Percentiles rank a stretch among this genome's conserved stretches.
Evolutionary conservation across 495 filamentous ascomycete species (phyloP).

Genomic region (Penicillium longicatenatum): DNA sequence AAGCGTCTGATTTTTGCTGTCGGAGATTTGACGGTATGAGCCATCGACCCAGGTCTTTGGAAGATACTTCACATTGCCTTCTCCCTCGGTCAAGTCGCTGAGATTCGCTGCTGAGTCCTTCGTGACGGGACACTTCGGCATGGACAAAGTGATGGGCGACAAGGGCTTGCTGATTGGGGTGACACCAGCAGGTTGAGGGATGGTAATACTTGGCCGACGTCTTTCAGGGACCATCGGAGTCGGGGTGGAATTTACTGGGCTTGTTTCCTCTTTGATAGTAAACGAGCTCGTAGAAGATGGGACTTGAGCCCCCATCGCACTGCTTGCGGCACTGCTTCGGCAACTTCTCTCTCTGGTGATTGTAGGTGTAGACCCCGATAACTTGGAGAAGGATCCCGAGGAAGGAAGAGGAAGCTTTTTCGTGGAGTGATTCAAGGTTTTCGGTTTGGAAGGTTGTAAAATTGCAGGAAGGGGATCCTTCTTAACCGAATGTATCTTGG

Average conservation of each 20-base stretch:
- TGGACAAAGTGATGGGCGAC: not conserved
- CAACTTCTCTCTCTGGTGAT: not conserved
- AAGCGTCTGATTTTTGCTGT: not conserved
- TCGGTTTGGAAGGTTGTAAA: not conserved
- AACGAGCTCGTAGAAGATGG: not conserved
- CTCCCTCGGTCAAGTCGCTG: slow-evolving; percentile 9
- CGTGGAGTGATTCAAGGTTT: not conserved
- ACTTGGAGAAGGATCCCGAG: not conserved
- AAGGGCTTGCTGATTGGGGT: not conserved
- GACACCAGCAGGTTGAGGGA: slow-evolving; percentile 1
- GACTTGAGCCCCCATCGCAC: not conserved
- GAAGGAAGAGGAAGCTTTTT: slow-evolving; percentile 14
- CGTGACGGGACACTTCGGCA: not conserved
- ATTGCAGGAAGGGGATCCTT: not conserved
- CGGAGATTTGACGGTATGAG: not conserved
- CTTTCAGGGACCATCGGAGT: not conserved
- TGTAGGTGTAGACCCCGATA: not conserved
- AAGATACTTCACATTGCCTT: slow-evolving; percentile 16
- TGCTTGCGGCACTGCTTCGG: not conserved
- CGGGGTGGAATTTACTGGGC: not conserved
- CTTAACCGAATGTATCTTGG: not conserved
- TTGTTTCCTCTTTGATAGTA: not conserved
- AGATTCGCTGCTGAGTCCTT: slow-evolving; percentile 6
- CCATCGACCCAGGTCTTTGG: slow-evolving; percentile 8
- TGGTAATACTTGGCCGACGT: not conserved